A percentile compares a stretch with the other conserved stretches of the same genome.
Conservation (phyloP, 176 grass and related monocot genomes). For the Bolboschoenus planiculmis region DNA sequence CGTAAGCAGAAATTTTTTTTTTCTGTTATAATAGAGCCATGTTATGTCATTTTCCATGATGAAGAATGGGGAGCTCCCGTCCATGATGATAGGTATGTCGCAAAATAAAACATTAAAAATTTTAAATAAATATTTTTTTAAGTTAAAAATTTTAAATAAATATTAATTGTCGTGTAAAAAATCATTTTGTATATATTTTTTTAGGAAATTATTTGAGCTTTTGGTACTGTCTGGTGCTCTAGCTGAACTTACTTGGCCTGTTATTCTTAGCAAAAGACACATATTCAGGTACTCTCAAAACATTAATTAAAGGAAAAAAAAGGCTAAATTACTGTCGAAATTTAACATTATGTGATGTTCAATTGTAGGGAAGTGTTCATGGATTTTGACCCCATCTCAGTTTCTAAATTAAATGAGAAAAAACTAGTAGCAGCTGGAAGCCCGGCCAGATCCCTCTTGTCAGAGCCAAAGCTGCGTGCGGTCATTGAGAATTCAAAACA, state of each 20-base stretch:
- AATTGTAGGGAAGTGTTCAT: conserved; percentile 76
- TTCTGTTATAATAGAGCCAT: conserved; percentile 61
- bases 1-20: conserved; percentile 7
- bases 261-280: conserved; percentile 88
- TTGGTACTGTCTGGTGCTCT: conserved; percentile 80
- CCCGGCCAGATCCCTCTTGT: conserved; percentile 52
- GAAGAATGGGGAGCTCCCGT: conserved; percentile 89
- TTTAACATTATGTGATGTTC: neutral
- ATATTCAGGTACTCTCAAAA: conserved; percentile 50
- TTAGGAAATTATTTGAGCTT: conserved; percentile 91
- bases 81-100: conserved; percentile 82
- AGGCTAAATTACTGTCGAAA: neutral
- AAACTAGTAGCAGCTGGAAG: conserved; percentile 57
- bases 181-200: conserved; percentile 34
- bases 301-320: neutral
- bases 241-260: conserved; percentile 83
- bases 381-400: conserved; percentile 64
- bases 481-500: conserved; percentile 87
- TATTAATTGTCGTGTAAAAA: conserved; percentile 25
- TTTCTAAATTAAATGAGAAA: conserved; percentile 79
- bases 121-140: conserved; percentile 10
- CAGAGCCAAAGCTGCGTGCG: conserved; percentile 62
- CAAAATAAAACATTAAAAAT: conserved; percentile 8
- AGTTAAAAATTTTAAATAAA: neutral
- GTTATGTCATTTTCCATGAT: conserved; percentile 85